Evolutionary conservation across 805 yeast genomes (phyloP).

Genomic region (Lachancea sp.): DNA sequence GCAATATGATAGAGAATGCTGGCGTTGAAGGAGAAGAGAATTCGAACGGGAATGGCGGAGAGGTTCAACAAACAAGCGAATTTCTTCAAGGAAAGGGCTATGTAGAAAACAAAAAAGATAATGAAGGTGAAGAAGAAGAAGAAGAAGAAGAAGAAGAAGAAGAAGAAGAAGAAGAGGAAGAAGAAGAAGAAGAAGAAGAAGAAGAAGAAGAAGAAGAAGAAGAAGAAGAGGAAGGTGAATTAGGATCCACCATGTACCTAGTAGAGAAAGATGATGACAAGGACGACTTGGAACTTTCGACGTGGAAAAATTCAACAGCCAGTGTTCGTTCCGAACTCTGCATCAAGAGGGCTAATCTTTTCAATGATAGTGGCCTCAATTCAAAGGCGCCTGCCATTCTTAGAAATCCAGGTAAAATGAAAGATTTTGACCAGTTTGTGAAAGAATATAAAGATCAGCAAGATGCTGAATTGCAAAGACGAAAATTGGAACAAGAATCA

Average conservation of each 20-base stretch:
- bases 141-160: conserved; percentile 34
- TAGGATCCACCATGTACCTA: conserved; percentile 38
- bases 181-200: conserved; percentile 22
- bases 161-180: conserved; percentile 26
- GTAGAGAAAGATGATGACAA: conserved; percentile 51
- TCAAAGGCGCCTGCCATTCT: conserved; percentile 62
- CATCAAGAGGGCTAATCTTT: conserved; percentile 57
- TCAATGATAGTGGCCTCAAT: conserved; percentile 53
- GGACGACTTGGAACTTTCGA: conserved; percentile 67
- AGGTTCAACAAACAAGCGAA: too few relatives aligned
- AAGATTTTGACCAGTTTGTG: conserved; percentile 38
- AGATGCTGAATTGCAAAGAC: conserved; percentile 23
- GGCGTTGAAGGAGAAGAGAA: conserved; percentile 21
- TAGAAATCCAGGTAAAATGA: conserved; percentile 64
- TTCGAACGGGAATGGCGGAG: conserved; percentile 20
- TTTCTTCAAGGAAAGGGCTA: too few relatives aligned
- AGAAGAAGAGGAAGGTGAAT: conserved; percentile 41
- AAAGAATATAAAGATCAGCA: conserved; percentile 29
- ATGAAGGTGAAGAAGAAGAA: too few relatives aligned
- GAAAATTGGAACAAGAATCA: conserved; percentile 28
- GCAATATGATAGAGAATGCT: conserved; percentile 5
- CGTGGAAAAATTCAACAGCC: conserved; percentile 82
- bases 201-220: conserved; percentile 37
- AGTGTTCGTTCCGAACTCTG: conserved; percentile 73
- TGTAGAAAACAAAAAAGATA: too few relatives aligned